phyloP scores from a whole-genome alignment of 1,284 basidiomycete genomes.

The Trametes hirsuta region DNA sequence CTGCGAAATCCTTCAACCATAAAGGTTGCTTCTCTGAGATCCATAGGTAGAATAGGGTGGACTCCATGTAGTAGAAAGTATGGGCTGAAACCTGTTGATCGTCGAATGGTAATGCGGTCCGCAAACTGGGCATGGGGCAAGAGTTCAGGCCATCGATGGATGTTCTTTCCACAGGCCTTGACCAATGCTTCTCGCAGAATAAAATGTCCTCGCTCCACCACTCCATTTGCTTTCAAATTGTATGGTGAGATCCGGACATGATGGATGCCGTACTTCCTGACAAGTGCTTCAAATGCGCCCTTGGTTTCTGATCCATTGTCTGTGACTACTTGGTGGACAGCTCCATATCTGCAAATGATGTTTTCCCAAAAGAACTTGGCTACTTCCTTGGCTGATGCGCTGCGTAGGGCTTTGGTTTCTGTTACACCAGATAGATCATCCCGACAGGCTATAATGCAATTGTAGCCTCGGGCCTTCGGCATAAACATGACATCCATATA shows the following conservation, averaged over 20 bases:
- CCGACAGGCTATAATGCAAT: slow-evolving; percentile 8
- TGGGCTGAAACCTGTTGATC: slow-evolving; percentile 8
- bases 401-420: neutral
- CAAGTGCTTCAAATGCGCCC: neutral
- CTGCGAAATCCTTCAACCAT: slow-evolving; percentile 12
- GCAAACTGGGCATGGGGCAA: slow-evolving; percentile 1
- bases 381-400: neutral
- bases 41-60: slow-evolving; percentile 11
- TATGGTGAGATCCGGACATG: slow-evolving; percentile 19
- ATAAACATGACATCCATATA: slow-evolving; percentile 23
- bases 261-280: slow-evolving; percentile 2
- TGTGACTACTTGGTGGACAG: neutral
- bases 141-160: neutral
- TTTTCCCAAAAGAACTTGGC: slow-evolving; percentile 7
- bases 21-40: slow-evolving; percentile 8
- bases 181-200: slow-evolving; percentile 13
- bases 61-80: slow-evolving; percentile 16
- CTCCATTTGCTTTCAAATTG: slow-evolving; percentile 2
- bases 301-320: neutral
- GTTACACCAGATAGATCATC: slow-evolving; percentile 5
- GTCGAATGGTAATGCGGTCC: neutral
- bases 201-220: slow-evolving; percentile 12
- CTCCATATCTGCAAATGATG: slow-evolving; percentile 3
- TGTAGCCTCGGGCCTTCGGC: slow-evolving; percentile 4
- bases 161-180: slow-evolving; percentile 12